These are phyloP conservation scores for Saksenaea vasiformis DNA, from an alignment of 371 early-diverging fungal genomes.

Conservation along the genomic window DNA sequence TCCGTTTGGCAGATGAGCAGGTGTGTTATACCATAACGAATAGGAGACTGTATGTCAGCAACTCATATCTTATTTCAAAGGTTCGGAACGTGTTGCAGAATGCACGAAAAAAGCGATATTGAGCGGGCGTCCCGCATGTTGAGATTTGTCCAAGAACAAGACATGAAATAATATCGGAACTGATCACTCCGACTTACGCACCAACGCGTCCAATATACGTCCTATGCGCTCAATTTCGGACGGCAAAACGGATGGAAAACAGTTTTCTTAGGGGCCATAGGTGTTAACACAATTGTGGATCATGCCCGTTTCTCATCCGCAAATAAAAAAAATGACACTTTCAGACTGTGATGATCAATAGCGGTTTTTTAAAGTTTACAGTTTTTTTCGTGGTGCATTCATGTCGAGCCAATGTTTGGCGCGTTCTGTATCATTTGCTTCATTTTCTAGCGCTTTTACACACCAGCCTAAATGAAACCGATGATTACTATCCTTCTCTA, in stretches of 20 bases:
- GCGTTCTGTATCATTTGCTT: slow-evolving; percentile 55
- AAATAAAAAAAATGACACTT: slow-evolving; percentile 6
- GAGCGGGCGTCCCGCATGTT: not conserved
- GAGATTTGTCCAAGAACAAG: not conserved
- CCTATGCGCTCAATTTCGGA: too few species aligned
- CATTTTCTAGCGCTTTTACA: slow-evolving; percentile 63
- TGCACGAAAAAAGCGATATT: not conserved
- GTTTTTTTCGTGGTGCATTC: slow-evolving; percentile 51
- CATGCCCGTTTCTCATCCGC: not conserved
- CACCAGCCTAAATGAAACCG: slow-evolving; percentile 68
- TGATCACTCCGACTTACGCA: too few species aligned
- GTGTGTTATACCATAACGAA: not conserved
- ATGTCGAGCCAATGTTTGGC: slow-evolving; percentile 62
- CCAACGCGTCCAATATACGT: too few species aligned
- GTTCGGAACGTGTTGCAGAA: not conserved
- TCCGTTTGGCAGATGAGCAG: not conserved
- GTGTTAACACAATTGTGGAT: too few species aligned
- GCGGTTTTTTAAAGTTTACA: not conserved
- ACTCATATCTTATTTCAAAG: not conserved
- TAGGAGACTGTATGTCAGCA: not conserved
- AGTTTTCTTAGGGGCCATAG: too few species aligned
- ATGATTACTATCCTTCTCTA: slow-evolving; percentile 34
- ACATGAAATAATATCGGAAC: too few species aligned
- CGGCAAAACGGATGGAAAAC: too few species aligned
- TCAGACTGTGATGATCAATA: not conserved